Evolutionary conservation across 2,329 filamentous ascomycete species (phyloP), one percentile per base, ranked within the genome.

Genomic region (Neopestalotiopsis sp.): DNA sequence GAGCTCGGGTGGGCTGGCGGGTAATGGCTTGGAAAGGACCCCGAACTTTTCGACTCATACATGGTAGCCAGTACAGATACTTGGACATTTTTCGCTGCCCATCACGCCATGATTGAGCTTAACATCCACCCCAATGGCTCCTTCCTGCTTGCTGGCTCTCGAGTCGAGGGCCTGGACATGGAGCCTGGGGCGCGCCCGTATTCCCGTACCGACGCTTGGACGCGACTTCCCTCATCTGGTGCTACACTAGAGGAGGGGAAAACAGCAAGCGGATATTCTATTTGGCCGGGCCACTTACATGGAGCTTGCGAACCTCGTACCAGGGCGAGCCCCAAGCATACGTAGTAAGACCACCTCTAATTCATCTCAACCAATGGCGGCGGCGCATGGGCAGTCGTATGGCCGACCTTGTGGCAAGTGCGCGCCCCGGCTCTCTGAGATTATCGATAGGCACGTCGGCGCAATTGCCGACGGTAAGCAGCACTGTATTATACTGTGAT

Each of bases 401-500:
- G 45, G 34, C 34, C 34, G 34, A 38, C 34, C 24, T 38, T 38
- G 34, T 38, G 34, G 45, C 45, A n/a, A 52, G 45, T 52, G 45
- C 45, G 4, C 6, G 57, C 57, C 20, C 12, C 13, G 57, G 30
- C 30, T 32, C 56, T 28, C 30, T 28, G 34, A 38, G 34, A 30
- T 59, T 59, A 59, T 59, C 57, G 57, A 59, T 59, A 59, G 24
- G 24, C 12, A 56, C 49, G 49, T 24, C 45, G 45, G 45, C 45
- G 7, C n/a, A 60, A 24, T 17, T 30, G 57, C 60, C 30, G 60
- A 62, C n/a, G 38, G 60, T 62, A 62, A 62, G 60, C 60, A 62
- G 30, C n/a, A 62, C 60, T 34, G 60, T 62, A n/a, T 24, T 20
- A 28, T 42, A 62, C 60, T 62, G 60, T 62, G 30, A 62, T 62